Conservation (phyloP, 305 asterid species). For the Solanum chacoense region DNA sequence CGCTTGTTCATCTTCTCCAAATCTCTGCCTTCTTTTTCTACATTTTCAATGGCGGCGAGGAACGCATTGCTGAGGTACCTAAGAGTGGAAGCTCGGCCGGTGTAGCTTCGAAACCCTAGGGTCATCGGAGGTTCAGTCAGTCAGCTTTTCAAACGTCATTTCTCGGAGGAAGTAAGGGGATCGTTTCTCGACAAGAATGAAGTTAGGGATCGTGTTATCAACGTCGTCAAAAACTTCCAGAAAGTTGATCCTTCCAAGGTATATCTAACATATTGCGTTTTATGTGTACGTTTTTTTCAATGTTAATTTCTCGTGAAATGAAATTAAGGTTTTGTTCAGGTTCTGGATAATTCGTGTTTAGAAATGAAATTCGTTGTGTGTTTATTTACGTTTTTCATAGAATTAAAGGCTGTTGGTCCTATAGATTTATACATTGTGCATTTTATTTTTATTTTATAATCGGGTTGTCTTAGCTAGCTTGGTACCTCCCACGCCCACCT, state of each 20-base stretch:
- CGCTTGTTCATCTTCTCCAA: not conserved
- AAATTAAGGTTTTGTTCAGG: not conserved
- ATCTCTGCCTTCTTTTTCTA: not conserved
- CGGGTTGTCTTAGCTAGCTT: not conserved
- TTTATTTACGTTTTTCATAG: not conserved
- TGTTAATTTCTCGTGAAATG: not conserved
- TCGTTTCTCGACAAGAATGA: conserved; percentile 65
- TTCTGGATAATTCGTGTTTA: not conserved
- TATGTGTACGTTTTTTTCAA: too few relatives aligned
- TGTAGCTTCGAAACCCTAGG: conserved; percentile 27
- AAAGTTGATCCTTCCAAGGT: conserved; percentile 71
- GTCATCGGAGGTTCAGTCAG: conserved; percentile 17
- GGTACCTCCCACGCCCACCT: not conserved
- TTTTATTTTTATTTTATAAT: not conserved
- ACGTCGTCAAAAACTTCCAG: conserved; percentile 49
- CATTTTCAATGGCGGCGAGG: conserved; percentile 40
- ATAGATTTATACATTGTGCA: not conserved
- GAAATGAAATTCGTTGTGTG: not conserved
- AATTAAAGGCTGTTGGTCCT: not conserved
- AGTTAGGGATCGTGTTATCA: conserved; percentile 59
- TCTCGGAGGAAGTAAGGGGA: conserved; percentile 52
- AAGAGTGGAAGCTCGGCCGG: conserved; percentile 26
- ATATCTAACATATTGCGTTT: not conserved
- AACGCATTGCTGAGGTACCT: conserved; percentile 50
- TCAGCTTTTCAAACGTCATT: conserved; percentile 35